Conservation (phyloP, 768 basidiomycete species). For the Leucosporidium yakuticum region DNA sequence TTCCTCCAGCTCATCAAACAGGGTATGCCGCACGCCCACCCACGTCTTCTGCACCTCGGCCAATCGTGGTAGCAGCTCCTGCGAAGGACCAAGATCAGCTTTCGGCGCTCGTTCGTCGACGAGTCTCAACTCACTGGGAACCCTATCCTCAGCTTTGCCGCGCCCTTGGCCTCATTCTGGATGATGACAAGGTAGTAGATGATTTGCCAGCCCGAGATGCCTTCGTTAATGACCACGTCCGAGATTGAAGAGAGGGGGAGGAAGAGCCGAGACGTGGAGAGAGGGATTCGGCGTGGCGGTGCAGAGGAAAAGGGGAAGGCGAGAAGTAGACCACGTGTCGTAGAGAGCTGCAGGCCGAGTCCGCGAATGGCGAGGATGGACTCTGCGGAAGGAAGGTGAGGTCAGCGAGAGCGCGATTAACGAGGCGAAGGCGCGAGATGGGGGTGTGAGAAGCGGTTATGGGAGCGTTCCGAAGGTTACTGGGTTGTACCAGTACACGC, state of each 20-base stretch:
- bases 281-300: neutral
- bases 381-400: neutral
- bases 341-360: neutral
- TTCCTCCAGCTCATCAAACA: conserved; percentile 5
- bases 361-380: conserved; percentile 5
- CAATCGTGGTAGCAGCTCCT: conserved; percentile 4
- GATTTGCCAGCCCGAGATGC: conserved; percentile 7
- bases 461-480: no score
- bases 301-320: neutral
- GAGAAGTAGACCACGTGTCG: neutral
- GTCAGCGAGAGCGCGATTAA: neutral
- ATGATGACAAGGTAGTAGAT: conserved; percentile 8
- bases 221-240: conserved; percentile 8
- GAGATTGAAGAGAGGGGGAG: conserved; percentile 11
- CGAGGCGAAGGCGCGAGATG: no score
- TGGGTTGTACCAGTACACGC: no score
- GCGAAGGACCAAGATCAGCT: neutral
- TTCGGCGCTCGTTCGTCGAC: no score
- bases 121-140: conserved; percentile 1
- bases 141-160: neutral
- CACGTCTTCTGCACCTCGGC: conserved; percentile 2
- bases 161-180: neutral
- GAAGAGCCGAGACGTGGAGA: conserved; percentile 10
- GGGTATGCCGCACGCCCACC: neutral
- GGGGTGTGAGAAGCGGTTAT: no score